These are phyloP conservation scores for Candida caryicola DNA, from an alignment of 805 yeast species.

Conservation along the genomic window DNA sequence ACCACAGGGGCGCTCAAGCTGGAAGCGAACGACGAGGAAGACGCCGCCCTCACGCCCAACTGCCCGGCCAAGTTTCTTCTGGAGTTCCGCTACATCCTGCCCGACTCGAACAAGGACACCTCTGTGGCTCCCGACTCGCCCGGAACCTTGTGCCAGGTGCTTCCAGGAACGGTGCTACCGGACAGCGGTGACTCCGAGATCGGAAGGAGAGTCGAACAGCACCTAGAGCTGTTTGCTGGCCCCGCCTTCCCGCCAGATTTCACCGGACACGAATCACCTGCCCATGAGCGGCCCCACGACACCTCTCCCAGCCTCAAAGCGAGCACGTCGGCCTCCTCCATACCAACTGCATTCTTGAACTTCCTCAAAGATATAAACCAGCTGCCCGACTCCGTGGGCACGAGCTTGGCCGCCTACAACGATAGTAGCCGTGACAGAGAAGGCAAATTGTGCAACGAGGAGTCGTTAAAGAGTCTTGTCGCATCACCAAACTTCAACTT, in stretches of 20 bases:
- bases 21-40: not conserved
- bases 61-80: slow-evolving; percentile 3
- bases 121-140: not conserved
- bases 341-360: slow-evolving; percentile 22
- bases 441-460: not conserved
- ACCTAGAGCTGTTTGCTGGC: no score
- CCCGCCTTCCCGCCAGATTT: no score
- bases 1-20: not conserved
- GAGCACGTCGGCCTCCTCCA: not conserved
- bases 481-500: slow-evolving; percentile 1
- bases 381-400: not conserved
- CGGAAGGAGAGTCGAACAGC: not conserved
- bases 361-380: slow-evolving; percentile 20
- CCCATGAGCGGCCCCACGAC: not conserved
- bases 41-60: not conserved
- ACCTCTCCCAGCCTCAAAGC: not conserved
- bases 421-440: not conserved
- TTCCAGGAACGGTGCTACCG: no score
- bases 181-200: not conserved
- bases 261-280: no score
- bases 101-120: not conserved
- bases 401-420: not conserved
- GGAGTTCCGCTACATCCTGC: slow-evolving; percentile 10
- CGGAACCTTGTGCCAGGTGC: no score
- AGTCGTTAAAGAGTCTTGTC: not conserved